Evolutionary conservation across 2,329 filamentous ascomycete genomes (phyloP), one percentile per base, ranked within the genome.

Genomic region (Penicillium sp.): DNA sequence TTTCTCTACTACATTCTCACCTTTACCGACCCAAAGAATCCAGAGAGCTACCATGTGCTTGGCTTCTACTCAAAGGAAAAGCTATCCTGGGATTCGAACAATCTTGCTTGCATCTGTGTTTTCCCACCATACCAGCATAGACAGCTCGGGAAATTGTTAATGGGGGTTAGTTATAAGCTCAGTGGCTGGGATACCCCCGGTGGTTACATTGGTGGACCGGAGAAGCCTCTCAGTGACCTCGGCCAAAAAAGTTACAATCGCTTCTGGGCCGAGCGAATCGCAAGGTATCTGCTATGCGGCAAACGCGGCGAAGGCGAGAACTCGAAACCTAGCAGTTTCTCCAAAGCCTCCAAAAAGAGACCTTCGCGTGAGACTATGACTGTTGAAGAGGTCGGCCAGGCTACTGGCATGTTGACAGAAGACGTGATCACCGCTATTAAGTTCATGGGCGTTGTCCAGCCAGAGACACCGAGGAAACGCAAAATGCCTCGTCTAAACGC

Each of bases 61-160:
- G 94, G 94, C n/a, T 97, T 97, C 80, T 99, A 97, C 77, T 95
- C 89, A 58, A 97, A 99, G 70, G 94, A 99, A 73, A 97, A 97
- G 71, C 88, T 96, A 79, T 96, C 90, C 3, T 99, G 94, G 93
- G 94, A 99, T 66, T 92, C 93, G 66, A 97, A 99, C 73, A 99
- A 97, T 61, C 81, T 99, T 5, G 94, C 94, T 1, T 99, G 94
- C 69, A 99, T 99, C 62, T 80, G 97, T 6, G 83, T 97, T 15
- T 97, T 97, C 66, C 94, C 94, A 1, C 94, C 94, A 0, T 97
- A 93, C 85, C 93, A 97, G 73, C 86, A 88, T 58, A 91, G 90
- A 60, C 91, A 93, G 1, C 81, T 97, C 0, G 94, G 94, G 0
- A 85, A 90, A 47, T 76, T 97, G 46, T 80, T 99, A 29, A 97